Percentiles rank a stretch among this genome's conserved stretches.
These are phyloP conservation scores for Lodderomyces margitis DNA, from an alignment of 1,139 yeast species.

Conservation along the genomic window DNA sequence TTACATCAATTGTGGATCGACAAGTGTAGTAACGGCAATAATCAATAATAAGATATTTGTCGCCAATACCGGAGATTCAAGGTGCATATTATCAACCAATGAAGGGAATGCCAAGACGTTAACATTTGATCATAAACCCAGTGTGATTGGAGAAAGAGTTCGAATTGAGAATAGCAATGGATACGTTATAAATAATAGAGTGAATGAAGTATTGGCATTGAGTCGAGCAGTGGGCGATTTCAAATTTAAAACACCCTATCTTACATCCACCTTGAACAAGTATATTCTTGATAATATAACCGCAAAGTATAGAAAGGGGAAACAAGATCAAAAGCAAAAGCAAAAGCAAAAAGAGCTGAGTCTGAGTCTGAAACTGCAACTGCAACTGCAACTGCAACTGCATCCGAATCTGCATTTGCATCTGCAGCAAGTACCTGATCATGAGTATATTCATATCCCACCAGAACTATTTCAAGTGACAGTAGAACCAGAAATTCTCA, in stretches of 20 bases:
- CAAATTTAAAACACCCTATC: conserved; percentile 54
- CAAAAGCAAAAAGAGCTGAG: not conserved
- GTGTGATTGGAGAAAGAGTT: conserved; percentile 70
- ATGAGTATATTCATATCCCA: conserved; percentile 29
- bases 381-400: not conserved
- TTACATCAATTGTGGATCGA: conserved; percentile 59
- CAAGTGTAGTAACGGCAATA: conserved; percentile 58
- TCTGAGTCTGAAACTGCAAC: not conserved
- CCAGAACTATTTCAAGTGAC: conserved; percentile 54
- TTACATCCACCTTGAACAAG: conserved; percentile 32
- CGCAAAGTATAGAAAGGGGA: conserved; percentile 2
- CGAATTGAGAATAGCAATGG: conserved; percentile 76
- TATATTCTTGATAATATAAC: conserved; percentile 22
- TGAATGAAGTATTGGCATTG: conserved; percentile 70
- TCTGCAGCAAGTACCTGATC: not conserved
- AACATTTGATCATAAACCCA: conserved; percentile 77
- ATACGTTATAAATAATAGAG: conserved; percentile 63
- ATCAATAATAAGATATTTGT: conserved; percentile 52
- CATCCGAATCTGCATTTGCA: not conserved
- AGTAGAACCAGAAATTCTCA: conserved; percentile 67
- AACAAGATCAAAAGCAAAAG: not conserved
- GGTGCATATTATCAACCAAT: conserved; percentile 56
- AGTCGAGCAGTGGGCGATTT: conserved; percentile 80
- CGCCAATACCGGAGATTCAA: conserved; percentile 75
- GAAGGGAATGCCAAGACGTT: conserved; percentile 56